phyloP scores from a whole-genome alignment of 2,329 filamentous ascomycete species.

The Dactylella cylindrospora region DNA sequence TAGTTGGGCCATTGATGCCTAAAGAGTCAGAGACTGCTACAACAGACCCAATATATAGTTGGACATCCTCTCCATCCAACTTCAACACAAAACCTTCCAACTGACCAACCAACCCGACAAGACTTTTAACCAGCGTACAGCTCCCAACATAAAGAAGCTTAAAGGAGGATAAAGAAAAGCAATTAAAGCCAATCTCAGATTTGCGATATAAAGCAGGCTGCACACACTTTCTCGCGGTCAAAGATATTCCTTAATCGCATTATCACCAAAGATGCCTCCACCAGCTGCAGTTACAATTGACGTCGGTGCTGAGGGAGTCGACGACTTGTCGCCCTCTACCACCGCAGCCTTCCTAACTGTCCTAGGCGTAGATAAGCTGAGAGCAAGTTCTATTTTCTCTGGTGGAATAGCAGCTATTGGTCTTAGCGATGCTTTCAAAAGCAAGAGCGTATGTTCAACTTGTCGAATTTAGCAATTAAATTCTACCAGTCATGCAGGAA shows the following conservation, averaged over 20 bases:
- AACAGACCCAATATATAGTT: no score
- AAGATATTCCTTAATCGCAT: neutral
- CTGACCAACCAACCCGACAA: neutral
- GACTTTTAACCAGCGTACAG: neutral
- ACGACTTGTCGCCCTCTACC: conserved; percentile 28
- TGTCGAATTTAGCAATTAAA: neutral
- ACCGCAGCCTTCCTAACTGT: conserved; percentile 36
- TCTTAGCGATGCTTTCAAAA: conserved; percentile 42
- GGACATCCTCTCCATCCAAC: no score
- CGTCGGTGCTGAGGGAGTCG: conserved; percentile 24
- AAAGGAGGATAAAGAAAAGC: no score
- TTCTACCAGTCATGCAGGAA: neutral
- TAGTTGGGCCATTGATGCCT: no score
- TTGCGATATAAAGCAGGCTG: no score
- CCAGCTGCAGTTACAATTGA: conserved; percentile 34
- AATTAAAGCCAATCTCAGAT: no score
- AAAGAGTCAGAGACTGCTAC: no score
- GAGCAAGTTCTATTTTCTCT: conserved; percentile 38
- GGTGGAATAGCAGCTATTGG: conserved; percentile 41
- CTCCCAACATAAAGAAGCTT: no score
- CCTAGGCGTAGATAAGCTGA: conserved; percentile 36
- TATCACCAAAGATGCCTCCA: conserved; percentile 27
- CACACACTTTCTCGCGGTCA: no score
- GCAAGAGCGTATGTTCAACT: conserved; percentile 31
- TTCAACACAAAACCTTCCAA: neutral